A percentile compares a stretch with the other conserved stretches of the same genome.
phyloP scores from a whole-genome alignment of 305 asterid species.

The Fraxinus angustifolia region DNA sequence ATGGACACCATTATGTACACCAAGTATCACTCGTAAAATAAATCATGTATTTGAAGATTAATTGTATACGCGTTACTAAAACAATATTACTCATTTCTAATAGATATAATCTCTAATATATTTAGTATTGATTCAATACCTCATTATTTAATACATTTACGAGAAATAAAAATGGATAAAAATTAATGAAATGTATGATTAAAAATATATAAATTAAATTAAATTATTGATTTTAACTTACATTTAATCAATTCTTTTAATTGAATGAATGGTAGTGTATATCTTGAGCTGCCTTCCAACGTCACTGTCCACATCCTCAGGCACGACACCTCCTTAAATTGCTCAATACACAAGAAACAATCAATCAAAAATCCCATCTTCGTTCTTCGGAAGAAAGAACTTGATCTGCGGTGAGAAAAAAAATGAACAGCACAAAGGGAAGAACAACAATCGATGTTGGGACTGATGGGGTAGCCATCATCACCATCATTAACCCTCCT shows the following conservation, averaged over 20 bases:
- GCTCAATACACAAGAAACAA: not conserved
- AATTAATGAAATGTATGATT: no score
- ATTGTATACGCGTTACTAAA: no score
- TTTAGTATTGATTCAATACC: no score
- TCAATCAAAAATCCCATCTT: not conserved
- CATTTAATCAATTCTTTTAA: not conserved
- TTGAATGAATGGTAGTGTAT: not conserved
- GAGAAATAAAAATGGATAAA: no score
- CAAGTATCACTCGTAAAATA: no score
- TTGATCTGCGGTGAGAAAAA: constrained; percentile 1
- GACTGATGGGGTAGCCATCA: constrained; percentile 83
- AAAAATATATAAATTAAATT: no score
- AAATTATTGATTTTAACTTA: no score
- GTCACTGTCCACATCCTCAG: constrained; percentile 23
- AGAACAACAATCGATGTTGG: constrained; percentile 82
- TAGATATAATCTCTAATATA: no score
- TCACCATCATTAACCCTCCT: constrained; percentile 94
- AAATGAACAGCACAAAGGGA: constrained; percentile 53
- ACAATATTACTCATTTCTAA: no score
- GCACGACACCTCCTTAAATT: constrained; percentile 32
- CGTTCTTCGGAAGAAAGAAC: not conserved
- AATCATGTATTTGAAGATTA: no score
- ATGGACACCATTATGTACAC: no score
- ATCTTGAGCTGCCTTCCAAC: constrained; percentile 13
- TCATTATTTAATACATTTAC: no score